Evolutionary conservation across 805 yeast species (phyloP), one percentile per base, ranked within the genome.

Genomic region (Suhomyces vadensis): DNA sequence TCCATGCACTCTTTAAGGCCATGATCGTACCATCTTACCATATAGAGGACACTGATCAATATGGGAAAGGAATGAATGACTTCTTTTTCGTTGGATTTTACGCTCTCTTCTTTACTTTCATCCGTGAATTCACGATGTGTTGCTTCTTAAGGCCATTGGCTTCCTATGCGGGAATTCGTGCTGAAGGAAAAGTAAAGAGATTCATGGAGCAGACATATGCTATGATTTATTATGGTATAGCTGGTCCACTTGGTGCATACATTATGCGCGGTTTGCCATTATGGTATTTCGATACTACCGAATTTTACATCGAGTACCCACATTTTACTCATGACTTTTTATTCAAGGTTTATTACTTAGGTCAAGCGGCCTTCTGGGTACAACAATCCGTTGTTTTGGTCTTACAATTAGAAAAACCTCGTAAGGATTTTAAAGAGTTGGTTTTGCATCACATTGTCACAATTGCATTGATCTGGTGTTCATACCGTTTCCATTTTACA

Each of bases 281-380:
- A 49, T 92, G 98, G 98, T 85, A 74, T 60, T 94, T 94, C 66
- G 78, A 87, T 61, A 94, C 97, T 2, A 73, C 81, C 3, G 82
- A 87, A 27, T 86, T 92, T 73, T 94, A 89, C 65, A 75, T 63
- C 47, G 70, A 78, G 20, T 92, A 85, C 63, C 99, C 99, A 5
- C 98, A 94, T 68, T 73, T 78, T 48, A 74, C 84, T 25, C 87
- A 86, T 58, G 84, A 78, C 44, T 75, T 71, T 48, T 71, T 75
- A 44, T 85, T 86, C 72, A 94, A 94, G 69, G 64, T 81, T 10
- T 94, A 85, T 61, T 94, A 94, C 63, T 72, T 94, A 49, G 82
- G 87, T 33, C 98, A 94, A 70, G 97, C 98, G 5, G 86, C 97
- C 4, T 94, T 89, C 66, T 94, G 99, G 99, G 82, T 90, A 17